Evolutionary conservation across 2,329 filamentous ascomycete species (phyloP).

Genomic region (Stemphylium lycopersici): DNA sequence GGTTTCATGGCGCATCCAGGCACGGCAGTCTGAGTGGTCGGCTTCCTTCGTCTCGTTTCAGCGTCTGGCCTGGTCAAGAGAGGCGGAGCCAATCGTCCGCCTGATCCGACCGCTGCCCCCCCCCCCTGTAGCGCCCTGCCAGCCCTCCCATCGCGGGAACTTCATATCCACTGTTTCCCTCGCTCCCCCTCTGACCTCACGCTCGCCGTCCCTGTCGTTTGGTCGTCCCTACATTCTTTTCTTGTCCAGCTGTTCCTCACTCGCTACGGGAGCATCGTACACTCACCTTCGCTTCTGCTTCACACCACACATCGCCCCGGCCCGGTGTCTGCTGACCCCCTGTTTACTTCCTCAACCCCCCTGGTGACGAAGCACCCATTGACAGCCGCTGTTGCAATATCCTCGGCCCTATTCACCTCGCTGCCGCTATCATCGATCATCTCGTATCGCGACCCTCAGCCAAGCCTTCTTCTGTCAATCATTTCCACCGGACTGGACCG

Average conservation of each 20-base stretch:
- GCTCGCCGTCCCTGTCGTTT: slow-evolving; percentile 17
- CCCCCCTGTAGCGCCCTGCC: slow-evolving; percentile 9
- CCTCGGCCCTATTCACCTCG: slow-evolving; percentile 14
- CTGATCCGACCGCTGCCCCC: neutral
- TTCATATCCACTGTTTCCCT: slow-evolving; percentile 38
- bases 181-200: slow-evolving; percentile 25
- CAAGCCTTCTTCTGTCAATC: neutral
- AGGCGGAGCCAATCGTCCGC: slow-evolving; percentile 25
- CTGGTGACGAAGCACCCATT: slow-evolving; percentile 13
- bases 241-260: slow-evolving; percentile 40
- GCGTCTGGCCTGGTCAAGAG: slow-evolving; percentile 18
- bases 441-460: slow-evolving; percentile 5
- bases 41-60: slow-evolving; percentile 26
- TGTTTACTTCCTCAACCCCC: slow-evolving; percentile 5
- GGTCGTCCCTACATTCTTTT: slow-evolving; percentile 33
- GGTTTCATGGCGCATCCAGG: slow-evolving; percentile 38
- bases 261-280: slow-evolving; percentile 40
- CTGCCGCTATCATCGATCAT: slow-evolving; percentile 7
- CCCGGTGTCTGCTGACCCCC: slow-evolving; percentile 1
- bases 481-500: slow-evolving; percentile 14
- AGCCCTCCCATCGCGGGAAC: slow-evolving; percentile 11
- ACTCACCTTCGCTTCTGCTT: slow-evolving; percentile 19
- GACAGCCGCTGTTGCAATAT: slow-evolving; percentile 9
- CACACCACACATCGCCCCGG: neutral
- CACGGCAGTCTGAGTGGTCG: slow-evolving; percentile 30